These are phyloP conservation scores for Leccinum pellstonianum DNA, from an alignment of 768 basidiomycete species.

Conservation along the genomic window DNA sequence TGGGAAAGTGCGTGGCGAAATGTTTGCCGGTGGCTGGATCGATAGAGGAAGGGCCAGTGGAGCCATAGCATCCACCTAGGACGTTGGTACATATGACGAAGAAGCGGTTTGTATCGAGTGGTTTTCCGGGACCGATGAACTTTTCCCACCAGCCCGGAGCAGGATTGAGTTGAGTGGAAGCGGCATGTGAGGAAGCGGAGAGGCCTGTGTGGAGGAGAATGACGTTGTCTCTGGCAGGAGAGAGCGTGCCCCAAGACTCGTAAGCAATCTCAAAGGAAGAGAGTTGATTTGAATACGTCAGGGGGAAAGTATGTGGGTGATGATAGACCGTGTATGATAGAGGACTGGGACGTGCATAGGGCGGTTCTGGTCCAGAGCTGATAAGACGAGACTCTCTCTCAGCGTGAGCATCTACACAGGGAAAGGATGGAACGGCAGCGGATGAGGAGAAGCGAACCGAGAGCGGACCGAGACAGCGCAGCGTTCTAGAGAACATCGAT, in stretches of 20 bases:
- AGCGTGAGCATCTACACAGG: constrained; percentile 84
- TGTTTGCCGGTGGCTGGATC: constrained; percentile 65
- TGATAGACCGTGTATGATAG: constrained; percentile 69
- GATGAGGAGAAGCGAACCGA: background rate
- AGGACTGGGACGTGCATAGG: constrained; percentile 79
- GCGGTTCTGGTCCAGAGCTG: constrained; percentile 71
- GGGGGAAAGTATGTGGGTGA: constrained; percentile 57
- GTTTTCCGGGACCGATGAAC: constrained; percentile 94
- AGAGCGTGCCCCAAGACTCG: constrained; percentile 96
- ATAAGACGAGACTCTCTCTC: constrained; percentile 58
- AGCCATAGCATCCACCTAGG: constrained; percentile 96
- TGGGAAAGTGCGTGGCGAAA: constrained; percentile 90
- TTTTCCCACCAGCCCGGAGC: constrained; percentile 98
- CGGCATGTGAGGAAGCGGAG: constrained; percentile 93
- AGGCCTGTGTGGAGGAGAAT: constrained; percentile 96
- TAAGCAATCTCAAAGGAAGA: constrained; percentile 86
- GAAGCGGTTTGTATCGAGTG: constrained; percentile 89
- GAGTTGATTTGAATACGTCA: constrained; percentile 61
- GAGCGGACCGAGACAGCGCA: background rate
- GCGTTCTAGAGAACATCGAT: constrained; percentile 2
- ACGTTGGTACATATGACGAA: constrained; percentile 97
- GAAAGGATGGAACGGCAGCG: constrained; percentile 41
- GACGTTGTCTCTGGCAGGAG: constrained; percentile 74
- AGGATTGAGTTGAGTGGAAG: constrained; percentile 73
- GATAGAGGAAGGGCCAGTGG: constrained; percentile 88